Evolutionary conservation across 2,329 filamentous ascomycete species (phyloP), one percentile per base, ranked within the genome.

Genomic region (Calonectria henricotiae): DNA sequence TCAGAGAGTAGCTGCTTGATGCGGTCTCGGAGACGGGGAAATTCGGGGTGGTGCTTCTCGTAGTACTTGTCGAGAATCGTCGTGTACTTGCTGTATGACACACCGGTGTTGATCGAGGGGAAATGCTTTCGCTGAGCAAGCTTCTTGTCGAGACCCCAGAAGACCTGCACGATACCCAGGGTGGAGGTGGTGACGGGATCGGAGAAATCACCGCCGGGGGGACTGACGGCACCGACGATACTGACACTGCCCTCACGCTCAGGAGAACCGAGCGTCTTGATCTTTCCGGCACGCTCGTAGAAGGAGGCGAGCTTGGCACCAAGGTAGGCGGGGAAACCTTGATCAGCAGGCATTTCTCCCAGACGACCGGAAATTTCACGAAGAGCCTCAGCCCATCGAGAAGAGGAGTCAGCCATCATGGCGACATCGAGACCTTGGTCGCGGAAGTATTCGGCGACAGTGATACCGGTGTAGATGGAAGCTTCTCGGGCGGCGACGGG

Each of bases 141-240:
- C 88, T 98, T 98, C 92, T 99, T 98, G 89, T 99, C 96, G 62
- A 98, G 90, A 89, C 96, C 96, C 96, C 96, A 99, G 88, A 99
- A 99, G 77, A 99, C 96, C 83, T 99, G 96, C 79, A 99, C 96
- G 80, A 99, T 99, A 90, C 93, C 91, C 58, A 99, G 91, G 23
- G 96, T 99, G 75, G 94, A 93, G 71, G 90, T 94, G 15, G 96
- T 99, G 80, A 99, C 96, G 23, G 96, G 96, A 85, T 99, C 96
- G 54, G 96, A 98, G 88, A 98, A 99, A 87, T 99, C 96, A 90
- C 96, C 96, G 87, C 96, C 96, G 13, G 96, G 96, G 63, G 96
- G 96, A 77, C 94, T 98, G 84, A 99, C 96, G 71, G 96, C 96
- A 80, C 95, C 96, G 79, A 99, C 96, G 79, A 99, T 98, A 82